Conservation (phyloP, 805 yeast genomes). For the Saccharomycopsis babjevae region DNA sequence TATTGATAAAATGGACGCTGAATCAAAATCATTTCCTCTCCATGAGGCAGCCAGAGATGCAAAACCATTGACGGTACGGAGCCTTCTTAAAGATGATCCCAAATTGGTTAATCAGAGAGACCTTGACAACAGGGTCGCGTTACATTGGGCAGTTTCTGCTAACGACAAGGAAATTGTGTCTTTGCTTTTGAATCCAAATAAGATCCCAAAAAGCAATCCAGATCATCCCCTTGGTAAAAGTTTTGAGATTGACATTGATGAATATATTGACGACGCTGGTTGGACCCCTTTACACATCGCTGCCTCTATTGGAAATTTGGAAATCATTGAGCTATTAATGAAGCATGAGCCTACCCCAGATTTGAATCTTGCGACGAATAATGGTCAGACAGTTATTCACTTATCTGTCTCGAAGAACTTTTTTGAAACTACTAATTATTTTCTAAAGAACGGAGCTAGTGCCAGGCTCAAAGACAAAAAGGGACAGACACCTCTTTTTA, state of each 20-base stretch:
- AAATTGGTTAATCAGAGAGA: conserved; percentile 41
- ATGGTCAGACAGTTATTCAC: conserved; percentile 68
- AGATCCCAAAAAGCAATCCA: conserved; percentile 17
- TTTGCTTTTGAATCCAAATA: conserved; percentile 31
- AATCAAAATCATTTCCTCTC: conserved; percentile 22
- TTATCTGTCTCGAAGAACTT: conserved; percentile 67
- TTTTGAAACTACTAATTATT: conserved; percentile 37
- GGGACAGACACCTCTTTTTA: conserved; percentile 59
- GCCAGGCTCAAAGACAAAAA: conserved; percentile 56
- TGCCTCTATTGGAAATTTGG: conserved; percentile 56
- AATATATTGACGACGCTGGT: conserved; percentile 59
- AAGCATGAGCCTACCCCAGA: conserved; percentile 45
- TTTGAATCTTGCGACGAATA: conserved; percentile 48
- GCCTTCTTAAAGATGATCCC: conserved; percentile 41
- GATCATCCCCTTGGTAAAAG: conserved; percentile 7
- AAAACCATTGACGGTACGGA: conserved; percentile 40
- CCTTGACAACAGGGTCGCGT: conserved; percentile 66
- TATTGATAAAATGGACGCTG: not conserved
- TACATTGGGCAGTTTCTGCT: conserved; percentile 82
- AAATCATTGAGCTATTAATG: conserved; percentile 42
- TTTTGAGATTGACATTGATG: conserved; percentile 54
- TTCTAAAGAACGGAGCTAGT: conserved; percentile 51
- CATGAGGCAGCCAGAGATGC: conserved; percentile 64
- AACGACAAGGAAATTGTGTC: conserved; percentile 43
- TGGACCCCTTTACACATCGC: conserved; percentile 89